These are phyloP conservation scores for Pseudognaphalium luteoalbum DNA, from an alignment of 129 eudicot genomes.

Conservation along the genomic window DNA sequence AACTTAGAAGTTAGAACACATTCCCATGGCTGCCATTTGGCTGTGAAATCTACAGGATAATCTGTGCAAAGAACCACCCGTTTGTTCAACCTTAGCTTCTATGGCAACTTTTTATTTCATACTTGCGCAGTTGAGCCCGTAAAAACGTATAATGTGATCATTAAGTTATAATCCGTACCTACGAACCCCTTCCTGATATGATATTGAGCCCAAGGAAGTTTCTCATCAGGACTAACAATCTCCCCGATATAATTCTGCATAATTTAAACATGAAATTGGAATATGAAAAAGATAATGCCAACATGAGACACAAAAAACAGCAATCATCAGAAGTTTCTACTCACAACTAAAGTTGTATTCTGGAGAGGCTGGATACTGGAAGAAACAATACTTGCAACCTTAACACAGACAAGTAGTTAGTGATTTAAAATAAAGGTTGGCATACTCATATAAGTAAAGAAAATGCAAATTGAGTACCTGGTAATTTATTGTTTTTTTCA, in stretches of 20 bases:
- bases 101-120: not conserved
- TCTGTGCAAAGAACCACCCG: too few relatives aligned
- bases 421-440: not conserved
- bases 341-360: conserved; percentile 53
- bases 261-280: not conserved
- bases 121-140: not conserved
- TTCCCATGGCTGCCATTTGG: not conserved
- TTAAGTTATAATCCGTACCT: conserved; percentile 38
- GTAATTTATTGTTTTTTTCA: conserved; percentile 62
- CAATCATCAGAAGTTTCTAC: conserved; percentile 17
- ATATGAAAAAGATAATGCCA: not conserved
- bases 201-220: conserved; percentile 62
- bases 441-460: conserved; percentile 3
- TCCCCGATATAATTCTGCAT: conserved; percentile 54
- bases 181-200: conserved; percentile 64
- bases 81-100: not conserved
- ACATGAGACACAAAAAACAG: not conserved
- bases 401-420: conserved; percentile 26
- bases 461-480: conserved; percentile 50
- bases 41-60: not conserved
- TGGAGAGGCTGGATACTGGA: conserved; percentile 86
- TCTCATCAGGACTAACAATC: conserved; percentile 53
- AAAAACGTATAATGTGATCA: not conserved
- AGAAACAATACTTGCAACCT: conserved; percentile 79
- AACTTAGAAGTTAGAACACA: not conserved